Evolutionary conservation across 148 eudicot genomes (phyloP).

Genomic region (Suaeda aralocaspica): DNA sequence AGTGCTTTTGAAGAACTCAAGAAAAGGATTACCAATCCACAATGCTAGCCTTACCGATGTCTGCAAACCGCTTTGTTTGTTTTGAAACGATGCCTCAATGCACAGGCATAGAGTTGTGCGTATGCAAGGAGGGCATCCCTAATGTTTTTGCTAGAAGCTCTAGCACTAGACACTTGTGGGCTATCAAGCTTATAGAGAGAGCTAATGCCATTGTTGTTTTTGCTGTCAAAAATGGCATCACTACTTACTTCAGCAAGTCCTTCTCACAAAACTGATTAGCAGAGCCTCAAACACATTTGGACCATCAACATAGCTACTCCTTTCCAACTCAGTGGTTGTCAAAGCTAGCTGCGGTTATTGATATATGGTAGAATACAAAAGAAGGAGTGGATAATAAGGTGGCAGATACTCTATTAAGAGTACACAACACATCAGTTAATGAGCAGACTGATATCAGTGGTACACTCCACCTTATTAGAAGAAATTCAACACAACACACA

Average conservation of each 20-base stretch:
- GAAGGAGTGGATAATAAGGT: neutral
- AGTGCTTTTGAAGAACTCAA: neutral
- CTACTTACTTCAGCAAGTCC: neutral
- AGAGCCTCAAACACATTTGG: too few relatives aligned
- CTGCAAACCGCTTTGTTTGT: neutral
- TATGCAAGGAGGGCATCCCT: too few relatives aligned
- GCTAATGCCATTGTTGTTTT: neutral
- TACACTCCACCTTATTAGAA: neutral
- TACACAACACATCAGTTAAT: too few relatives aligned
- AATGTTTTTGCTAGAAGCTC: too few relatives aligned
- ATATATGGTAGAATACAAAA: constrained; percentile 12
- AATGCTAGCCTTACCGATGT: constrained; percentile 19
- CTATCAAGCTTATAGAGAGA: too few relatives aligned
- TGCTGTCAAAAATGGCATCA: neutral
- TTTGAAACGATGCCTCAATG: neutral
- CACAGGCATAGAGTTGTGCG: too few relatives aligned
- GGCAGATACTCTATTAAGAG: constrained; percentile 22
- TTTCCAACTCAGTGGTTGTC: constrained; percentile 3
- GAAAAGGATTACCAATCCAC: neutral
- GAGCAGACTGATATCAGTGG: too few relatives aligned
- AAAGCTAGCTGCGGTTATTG: constrained; percentile 10
- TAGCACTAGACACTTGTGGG: too few relatives aligned
- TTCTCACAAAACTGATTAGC: too few relatives aligned
- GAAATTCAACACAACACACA: neutral
- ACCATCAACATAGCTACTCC: constrained; percentile 10